Evolutionary conservation across 1,284 basidiomycete genomes (phyloP), one percentile per base, ranked within the genome.

Genomic region (Ustilago trichophora): DNA sequence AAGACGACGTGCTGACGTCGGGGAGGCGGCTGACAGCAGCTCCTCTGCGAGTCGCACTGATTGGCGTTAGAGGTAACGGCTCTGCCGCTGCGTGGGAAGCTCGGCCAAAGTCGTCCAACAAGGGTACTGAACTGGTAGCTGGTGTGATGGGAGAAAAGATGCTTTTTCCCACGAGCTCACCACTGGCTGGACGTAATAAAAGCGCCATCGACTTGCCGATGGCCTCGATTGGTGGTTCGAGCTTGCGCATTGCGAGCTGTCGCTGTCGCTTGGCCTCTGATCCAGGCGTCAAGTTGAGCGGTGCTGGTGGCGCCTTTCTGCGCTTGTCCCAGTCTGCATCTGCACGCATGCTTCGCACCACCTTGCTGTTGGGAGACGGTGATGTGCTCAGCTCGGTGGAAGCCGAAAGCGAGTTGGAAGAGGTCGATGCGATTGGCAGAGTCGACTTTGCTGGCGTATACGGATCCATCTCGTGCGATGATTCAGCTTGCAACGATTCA

Each of bases 31-130:
- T 51, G 38, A 67, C 31, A 15, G 62, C 50, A 10, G 49, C 52
- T n/a, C 60, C 57, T 40, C 72, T 33, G 4, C 65, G 42, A 25
- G 72, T 70, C 5, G 72, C 60, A 31, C 70, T 73, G 34, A 73
- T 52, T 5, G 72, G 70, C 6, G 57, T 66, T 19, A 58, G 12
- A 0, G 67, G 57, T 22, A 73, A 44, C 34, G 54, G 55, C 16
- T 49, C 47, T 19, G 50, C 51, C 32, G 52, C 29, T 15, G 48
- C 32, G 25, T 48, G 40, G 36, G 48, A n/a, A 33, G 16, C 16
- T 18, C 12, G n/a, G 10, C 13, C 41, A 27, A 51, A 46, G 18
- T 36, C 43, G 13, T 36, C 24, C 6, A 41, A 15, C n/a, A 33
- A 51, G 12, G 60, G 35, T 8, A 32, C 41, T 2, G 41, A 18